Conservation (phyloP, 2,329 filamentous ascomycete genomes). For the Mariannaea elegans region DNA sequence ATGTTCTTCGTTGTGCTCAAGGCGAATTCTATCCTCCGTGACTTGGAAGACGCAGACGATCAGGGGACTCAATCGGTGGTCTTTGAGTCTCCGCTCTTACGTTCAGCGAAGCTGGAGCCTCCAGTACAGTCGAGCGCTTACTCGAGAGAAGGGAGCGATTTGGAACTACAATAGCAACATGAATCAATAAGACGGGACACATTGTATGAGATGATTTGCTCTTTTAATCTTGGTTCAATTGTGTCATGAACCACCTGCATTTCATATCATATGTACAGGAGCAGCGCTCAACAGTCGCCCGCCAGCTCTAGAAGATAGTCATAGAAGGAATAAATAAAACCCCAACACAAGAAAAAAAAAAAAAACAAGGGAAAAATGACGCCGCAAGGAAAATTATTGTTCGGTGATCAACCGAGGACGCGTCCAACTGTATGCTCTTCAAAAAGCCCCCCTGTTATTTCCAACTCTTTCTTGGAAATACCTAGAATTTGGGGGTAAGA, state of each 20-base stretch:
- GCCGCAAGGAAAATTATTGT: conserved; percentile 12
- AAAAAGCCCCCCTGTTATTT: conserved; percentile 3
- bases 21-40: neutral
- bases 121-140: too few relatives aligned
- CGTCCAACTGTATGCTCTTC: conserved; percentile 11
- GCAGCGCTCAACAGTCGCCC: conserved; percentile 27
- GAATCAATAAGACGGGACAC: too few relatives aligned
- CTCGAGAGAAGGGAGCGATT: too few relatives aligned
- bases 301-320: conserved; percentile 35
- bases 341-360: neutral
- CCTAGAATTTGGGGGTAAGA: conserved; percentile 22
- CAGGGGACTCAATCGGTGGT: too few relatives aligned
- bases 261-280: conserved; percentile 37
- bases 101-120: too few relatives aligned
- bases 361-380: conserved; percentile 5
- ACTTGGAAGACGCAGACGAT: neutral
- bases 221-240: conserved; percentile 8
- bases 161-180: too few relatives aligned
- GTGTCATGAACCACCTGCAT: conserved; percentile 26
- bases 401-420: conserved; percentile 10
- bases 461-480: conserved; percentile 6
- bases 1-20: too few relatives aligned
- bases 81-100: too few relatives aligned
- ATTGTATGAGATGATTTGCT: neutral
- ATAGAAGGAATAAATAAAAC: conserved; percentile 20